Conservation (phyloP, 306 rosid species). For the Styphnolobium japonicum region DNA sequence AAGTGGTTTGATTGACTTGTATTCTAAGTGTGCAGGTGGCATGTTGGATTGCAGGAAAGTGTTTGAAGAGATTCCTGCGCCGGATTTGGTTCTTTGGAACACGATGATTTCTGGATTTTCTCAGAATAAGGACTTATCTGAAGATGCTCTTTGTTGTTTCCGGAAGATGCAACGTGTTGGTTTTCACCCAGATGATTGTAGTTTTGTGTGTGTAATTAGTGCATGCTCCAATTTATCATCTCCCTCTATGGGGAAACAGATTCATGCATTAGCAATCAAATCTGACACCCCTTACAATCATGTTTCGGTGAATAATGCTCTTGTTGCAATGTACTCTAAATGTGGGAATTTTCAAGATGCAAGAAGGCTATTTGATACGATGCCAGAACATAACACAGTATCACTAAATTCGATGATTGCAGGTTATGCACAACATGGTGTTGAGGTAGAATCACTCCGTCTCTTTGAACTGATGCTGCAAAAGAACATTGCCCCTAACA, state of each 20-base stretch:
- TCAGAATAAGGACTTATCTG: conserved; percentile 57
- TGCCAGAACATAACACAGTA: conserved; percentile 64
- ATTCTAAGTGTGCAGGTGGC: conserved; percentile 70
- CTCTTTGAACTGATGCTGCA: conserved; percentile 73
- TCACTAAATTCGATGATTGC: conserved; percentile 75
- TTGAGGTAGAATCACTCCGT: conserved; percentile 52
- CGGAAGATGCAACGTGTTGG: conserved; percentile 59
- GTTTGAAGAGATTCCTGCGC: conserved; percentile 59
- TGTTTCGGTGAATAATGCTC: conserved; percentile 74
- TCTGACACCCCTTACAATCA: conserved; percentile 62
- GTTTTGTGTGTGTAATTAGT: conserved; percentile 68
- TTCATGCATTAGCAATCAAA: conserved; percentile 73
- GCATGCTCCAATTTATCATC: conserved; percentile 81
- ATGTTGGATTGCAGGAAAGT: conserved; percentile 66
- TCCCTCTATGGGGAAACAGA: conserved; percentile 70
- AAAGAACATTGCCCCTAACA: conserved; percentile 49
- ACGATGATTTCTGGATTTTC: conserved; percentile 88
- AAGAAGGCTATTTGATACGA: conserved; percentile 61
- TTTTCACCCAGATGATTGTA: conserved; percentile 69
- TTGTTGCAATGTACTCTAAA: conserved; percentile 80
- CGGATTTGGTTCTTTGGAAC: conserved; percentile 89
- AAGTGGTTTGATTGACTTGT: conserved; percentile 77
- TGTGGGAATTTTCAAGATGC: conserved; percentile 79
- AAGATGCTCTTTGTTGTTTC: conserved; percentile 59
- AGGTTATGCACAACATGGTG: conserved; percentile 79